Evolutionary conservation across 306 rosid species (phyloP).

Genomic region (Fragaria vesca): DNA sequence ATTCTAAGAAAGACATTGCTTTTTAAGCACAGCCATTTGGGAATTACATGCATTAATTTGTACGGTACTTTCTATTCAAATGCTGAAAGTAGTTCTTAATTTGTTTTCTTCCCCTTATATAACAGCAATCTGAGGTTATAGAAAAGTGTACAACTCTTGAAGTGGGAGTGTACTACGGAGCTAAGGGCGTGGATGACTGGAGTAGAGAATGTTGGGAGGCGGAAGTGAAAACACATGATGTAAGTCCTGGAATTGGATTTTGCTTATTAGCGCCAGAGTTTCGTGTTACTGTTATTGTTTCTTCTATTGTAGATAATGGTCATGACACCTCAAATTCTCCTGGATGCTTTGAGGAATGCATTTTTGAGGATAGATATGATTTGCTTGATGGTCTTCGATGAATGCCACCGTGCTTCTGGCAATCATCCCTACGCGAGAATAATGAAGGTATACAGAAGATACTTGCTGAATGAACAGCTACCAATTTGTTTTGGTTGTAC

Average conservation of each 20-base stretch:
- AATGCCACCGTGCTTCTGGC: constrained; percentile 80
- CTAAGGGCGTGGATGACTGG: constrained; percentile 84
- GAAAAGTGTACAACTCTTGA: constrained; percentile 47
- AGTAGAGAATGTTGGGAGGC: constrained; percentile 59
- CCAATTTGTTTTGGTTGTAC: constrained; percentile 4
- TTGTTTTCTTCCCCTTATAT: constrained; percentile 19
- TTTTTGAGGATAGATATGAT: constrained; percentile 54
- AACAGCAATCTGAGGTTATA: constrained; percentile 69
- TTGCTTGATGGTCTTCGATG: constrained; percentile 72
- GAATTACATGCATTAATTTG: background rate
- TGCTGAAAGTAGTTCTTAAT: constrained; percentile 11
- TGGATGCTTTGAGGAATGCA: constrained; percentile 81
- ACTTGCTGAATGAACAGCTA: constrained; percentile 7
- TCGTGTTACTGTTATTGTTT: constrained; percentile 6
- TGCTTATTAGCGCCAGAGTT: background rate
- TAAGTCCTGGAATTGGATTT: constrained; percentile 33
- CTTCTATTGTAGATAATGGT: constrained; percentile 58
- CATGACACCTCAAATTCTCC: constrained; percentile 94
- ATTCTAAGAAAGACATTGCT: background rate
- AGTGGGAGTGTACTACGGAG: constrained; percentile 78
- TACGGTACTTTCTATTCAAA: constrained; percentile 4
- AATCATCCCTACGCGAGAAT: constrained; percentile 78
- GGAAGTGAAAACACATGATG: constrained; percentile 62
- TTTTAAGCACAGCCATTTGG: background rate
- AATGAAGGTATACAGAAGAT: constrained; percentile 62